Evolutionary conservation across 1,284 basidiomycete species (phyloP).

Genomic region (Grifola frondosa): DNA sequence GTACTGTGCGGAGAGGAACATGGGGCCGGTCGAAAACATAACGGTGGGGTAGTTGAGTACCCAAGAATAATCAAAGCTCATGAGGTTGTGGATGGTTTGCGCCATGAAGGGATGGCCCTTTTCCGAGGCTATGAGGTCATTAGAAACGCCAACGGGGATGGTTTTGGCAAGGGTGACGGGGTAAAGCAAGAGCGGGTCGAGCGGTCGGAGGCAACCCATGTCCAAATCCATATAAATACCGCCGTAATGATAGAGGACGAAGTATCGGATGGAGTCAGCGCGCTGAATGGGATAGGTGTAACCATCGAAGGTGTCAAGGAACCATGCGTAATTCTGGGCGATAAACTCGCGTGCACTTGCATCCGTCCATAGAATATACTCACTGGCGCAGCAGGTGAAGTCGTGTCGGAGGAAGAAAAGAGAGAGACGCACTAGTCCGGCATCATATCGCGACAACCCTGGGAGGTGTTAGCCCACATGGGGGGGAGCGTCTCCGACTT

Average conservation of each 20-base stretch:
- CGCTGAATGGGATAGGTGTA: constrained; percentile 96
- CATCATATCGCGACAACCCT: constrained; percentile 85
- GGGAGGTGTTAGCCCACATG: constrained; percentile 79
- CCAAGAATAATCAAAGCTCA: constrained; percentile 93
- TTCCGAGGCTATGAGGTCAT: constrained; percentile 94
- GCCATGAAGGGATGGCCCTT: constrained; percentile 88
- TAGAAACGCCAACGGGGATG: constrained; percentile 95
- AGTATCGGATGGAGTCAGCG: constrained; percentile 97
- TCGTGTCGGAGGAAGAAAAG: constrained; percentile 13
- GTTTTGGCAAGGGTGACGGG: constrained; percentile 93
- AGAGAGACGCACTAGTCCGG: constrained; percentile 83
- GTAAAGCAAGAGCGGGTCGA: constrained; percentile 88
- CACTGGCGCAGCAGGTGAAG: constrained; percentile 45
- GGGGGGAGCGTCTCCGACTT: constrained; percentile 86
- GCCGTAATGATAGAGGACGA: constrained; percentile 93
- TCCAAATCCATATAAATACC: constrained; percentile 98
- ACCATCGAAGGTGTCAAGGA: constrained; percentile 88
- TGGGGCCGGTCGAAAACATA: constrained; percentile 98
- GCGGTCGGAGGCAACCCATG: constrained; percentile 88
- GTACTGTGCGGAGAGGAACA: constrained; percentile 90
- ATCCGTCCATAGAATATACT: constrained; percentile 99
- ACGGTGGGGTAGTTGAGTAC: constrained; percentile 97
- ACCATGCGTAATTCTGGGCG: constrained; percentile 85
- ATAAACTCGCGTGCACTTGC: constrained; percentile 89
- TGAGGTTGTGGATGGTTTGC: constrained; percentile 89